A percentile compares a stretch with the other conserved stretches of the same genome.
phyloP scores from a whole-genome alignment of 768 basidiomycete species.

The Crepidotus variabilis region DNA sequence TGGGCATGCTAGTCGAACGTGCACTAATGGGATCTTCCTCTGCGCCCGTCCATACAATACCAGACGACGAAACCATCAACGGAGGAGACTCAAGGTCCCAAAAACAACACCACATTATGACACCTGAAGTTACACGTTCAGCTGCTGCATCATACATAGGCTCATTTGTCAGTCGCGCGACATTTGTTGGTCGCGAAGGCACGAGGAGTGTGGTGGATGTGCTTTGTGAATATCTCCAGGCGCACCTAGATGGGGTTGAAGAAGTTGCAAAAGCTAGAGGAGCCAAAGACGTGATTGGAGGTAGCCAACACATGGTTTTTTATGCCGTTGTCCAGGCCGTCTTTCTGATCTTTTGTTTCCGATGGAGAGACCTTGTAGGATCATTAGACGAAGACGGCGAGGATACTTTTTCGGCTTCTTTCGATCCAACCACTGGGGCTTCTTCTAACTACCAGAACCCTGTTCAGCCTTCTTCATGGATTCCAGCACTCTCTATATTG shows the following conservation, averaged over 20 bases:
- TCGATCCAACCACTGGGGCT: conserved; percentile 1
- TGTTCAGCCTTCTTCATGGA: conserved; percentile 57
- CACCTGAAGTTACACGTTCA: conserved; percentile 76
- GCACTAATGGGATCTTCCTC: conserved; percentile 53
- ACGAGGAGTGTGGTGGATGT: conserved; percentile 72
- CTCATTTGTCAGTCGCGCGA: conserved; percentile 86
- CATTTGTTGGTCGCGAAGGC: conserved; percentile 74
- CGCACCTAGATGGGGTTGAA: conserved; percentile 72
- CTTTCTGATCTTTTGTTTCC: conserved; percentile 96
- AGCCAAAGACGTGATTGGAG: conserved; percentile 18
- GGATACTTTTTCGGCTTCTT: conserved; percentile 23
- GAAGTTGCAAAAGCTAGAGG: conserved; percentile 39
- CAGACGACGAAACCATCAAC: conserved; percentile 5
- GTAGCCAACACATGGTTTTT: conserved; percentile 67
- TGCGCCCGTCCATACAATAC: conserved; percentile 14
- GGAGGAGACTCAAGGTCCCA: conserved; percentile 11
- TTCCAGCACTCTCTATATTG: conserved; percentile 71
- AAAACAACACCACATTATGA: conserved; percentile 24
- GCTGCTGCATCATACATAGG: conserved; percentile 95
- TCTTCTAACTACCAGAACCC: not conserved
- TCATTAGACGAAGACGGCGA: conserved; percentile 57
- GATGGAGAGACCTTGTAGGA: conserved; percentile 83
- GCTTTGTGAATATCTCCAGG: conserved; percentile 82
- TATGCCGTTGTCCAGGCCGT: conserved; percentile 91
- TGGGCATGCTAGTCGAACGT: conserved; percentile 90